Conservation (phyloP, 148 eudicot genomes). For the Camellia sinensis region DNA sequence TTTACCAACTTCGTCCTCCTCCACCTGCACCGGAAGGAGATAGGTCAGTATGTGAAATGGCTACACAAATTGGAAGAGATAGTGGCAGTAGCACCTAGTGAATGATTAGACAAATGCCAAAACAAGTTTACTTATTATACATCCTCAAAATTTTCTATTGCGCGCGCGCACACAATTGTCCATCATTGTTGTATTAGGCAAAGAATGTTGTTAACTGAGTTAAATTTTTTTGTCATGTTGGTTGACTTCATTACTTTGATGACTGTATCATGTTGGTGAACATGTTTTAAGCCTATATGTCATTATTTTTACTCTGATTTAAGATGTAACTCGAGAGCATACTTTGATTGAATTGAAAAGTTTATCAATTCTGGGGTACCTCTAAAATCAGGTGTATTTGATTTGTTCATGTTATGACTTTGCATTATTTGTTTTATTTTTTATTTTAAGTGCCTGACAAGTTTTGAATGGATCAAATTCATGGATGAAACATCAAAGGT, state of each 20-base stretch:
- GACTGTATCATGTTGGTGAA: too few relatives aligned
- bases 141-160: not conserved
- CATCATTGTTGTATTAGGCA: not conserved
- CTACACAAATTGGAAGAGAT: slow-evolving; percentile 52
- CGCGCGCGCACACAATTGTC: not conserved
- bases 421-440: too few relatives aligned
- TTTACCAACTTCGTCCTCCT: slow-evolving; percentile 48
- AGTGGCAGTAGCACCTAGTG: slow-evolving; percentile 31
- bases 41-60: slow-evolving; percentile 72
- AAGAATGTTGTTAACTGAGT: not conserved
- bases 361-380: too few relatives aligned
- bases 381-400: too few relatives aligned
- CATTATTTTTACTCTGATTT: too few relatives aligned
- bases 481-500: too few relatives aligned
- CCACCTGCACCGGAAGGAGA: slow-evolving; percentile 78
- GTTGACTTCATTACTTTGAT: not conserved
- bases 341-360: too few relatives aligned
- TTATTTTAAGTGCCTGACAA: too few relatives aligned
- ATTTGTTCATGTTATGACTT: too few relatives aligned
- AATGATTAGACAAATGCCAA: slow-evolving; percentile 15
- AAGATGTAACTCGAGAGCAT: too few relatives aligned
- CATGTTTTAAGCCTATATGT: too few relatives aligned
- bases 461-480: too few relatives aligned
- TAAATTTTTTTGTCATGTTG: not conserved
- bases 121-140: not conserved